Evolutionary conservation across 1,139 yeast genomes (phyloP).

Genomic region (Pichiaceae sp.): DNA sequence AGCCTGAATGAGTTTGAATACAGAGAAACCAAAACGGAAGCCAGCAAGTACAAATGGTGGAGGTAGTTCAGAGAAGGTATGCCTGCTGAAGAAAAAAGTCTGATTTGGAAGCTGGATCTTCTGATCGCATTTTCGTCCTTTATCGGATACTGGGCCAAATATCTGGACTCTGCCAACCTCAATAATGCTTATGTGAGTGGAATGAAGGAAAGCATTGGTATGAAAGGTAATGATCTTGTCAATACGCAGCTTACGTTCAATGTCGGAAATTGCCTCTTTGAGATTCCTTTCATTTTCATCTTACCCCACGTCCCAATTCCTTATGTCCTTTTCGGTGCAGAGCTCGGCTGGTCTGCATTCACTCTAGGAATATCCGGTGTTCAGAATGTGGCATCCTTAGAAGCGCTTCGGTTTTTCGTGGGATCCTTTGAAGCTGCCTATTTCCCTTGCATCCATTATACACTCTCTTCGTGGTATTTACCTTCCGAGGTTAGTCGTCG

Average conservation of each 20-base stretch:
- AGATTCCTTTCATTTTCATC: conserved; percentile 43
- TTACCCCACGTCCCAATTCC: conserved; percentile 41
- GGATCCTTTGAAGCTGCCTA: conserved; percentile 46
- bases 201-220: conserved; percentile 43
- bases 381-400: conserved; percentile 28
- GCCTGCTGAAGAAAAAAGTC: conserved; percentile 25
- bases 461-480: conserved; percentile 56
- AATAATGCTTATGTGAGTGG: conserved; percentile 52
- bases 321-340: background rate
- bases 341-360: conserved; percentile 39
- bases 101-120: conserved; percentile 29
- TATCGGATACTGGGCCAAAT: conserved; percentile 18
- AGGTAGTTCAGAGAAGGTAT: conserved; percentile 56
- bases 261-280: conserved; percentile 45
- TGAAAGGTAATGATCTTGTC: conserved; percentile 44
- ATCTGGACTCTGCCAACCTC: conserved; percentile 34
- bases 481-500: conserved; percentile 51
- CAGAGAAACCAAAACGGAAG: conserved; percentile 11
- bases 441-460: conserved; percentile 42
- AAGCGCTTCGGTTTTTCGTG: conserved; percentile 47
- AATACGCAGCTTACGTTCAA: conserved; percentile 44
- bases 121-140: conserved; percentile 31
- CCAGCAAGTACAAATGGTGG: conserved; percentile 40
- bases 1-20: conserved; percentile 15
- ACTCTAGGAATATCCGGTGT: conserved; percentile 39